Evolutionary conservation across 73 alveolate species (phyloP).

Genomic region (Tetrahymena elliotti): DNA sequence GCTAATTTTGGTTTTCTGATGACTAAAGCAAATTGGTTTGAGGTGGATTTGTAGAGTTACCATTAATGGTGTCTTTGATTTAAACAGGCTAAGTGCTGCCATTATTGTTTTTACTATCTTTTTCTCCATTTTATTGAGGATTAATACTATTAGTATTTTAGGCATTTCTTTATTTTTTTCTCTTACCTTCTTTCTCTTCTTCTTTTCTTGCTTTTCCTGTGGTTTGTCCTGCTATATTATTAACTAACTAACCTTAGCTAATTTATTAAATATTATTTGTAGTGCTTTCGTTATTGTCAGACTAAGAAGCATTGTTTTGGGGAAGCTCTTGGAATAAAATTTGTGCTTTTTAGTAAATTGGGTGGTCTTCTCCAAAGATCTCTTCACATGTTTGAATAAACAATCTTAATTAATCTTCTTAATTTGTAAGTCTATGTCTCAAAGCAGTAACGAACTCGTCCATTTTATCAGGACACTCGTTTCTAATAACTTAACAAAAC

Average conservation of each 20-base stretch:
- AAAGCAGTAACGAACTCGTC: background rate
- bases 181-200: background rate
- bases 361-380: background rate
- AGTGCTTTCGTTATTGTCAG: background rate
- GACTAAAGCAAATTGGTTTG: background rate
- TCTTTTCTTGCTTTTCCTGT: background rate
- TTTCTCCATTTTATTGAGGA: background rate
- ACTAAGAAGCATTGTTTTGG: background rate
- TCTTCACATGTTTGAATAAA: background rate
- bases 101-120: background rate
- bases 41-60: background rate
- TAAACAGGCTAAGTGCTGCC: background rate
- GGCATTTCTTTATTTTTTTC: background rate
- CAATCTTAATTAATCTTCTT: background rate
- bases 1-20: background rate
- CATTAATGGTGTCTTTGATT: background rate
- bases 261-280: background rate
- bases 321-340: background rate
- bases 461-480: background rate
- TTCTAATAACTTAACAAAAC: background rate
- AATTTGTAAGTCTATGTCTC: background rate
- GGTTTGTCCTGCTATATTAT: background rate
- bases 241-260: background rate
- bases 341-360: background rate
- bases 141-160: background rate